Conservation (phyloP, 352 stramenopile species). For the Phytophthora hibernalis region DNA sequence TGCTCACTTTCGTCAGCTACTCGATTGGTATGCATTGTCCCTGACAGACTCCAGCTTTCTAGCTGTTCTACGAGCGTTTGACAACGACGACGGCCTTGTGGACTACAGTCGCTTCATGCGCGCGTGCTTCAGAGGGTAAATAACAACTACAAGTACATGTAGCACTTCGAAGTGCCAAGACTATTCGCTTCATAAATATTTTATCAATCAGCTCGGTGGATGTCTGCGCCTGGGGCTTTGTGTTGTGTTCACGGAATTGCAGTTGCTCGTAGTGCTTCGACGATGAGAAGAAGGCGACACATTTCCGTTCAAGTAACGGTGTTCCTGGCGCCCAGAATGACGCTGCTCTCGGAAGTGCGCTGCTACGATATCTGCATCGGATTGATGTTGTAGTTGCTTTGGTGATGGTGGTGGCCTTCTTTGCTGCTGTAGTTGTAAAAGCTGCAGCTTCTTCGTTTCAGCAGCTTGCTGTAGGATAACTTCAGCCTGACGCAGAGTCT, state of each 20-base stretch:
- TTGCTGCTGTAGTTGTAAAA: constrained; percentile 12
- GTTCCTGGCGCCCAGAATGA: constrained; percentile 46
- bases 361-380: constrained; percentile 40
- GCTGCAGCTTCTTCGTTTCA: constrained; percentile 26
- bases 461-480: constrained; percentile 38
- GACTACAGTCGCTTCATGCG: constrained; percentile 85
- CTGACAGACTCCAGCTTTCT: constrained; percentile 64
- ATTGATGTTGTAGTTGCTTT: constrained; percentile 22
- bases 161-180: no score
- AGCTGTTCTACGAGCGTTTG: constrained; percentile 66
- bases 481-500: constrained; percentile 61
- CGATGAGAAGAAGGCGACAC: constrained; percentile 5
- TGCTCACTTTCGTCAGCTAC: constrained; percentile 73
- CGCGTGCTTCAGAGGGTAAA: constrained; percentile 48
- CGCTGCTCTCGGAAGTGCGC: constrained; percentile 60
- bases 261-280: constrained; percentile 6
- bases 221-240: constrained; percentile 25
- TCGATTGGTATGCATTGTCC: constrained; percentile 73
- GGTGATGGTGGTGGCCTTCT: neutral
- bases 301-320: constrained; percentile 39
- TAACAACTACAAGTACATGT: no score
- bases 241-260: neutral
- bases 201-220: constrained; percentile 17
- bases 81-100: constrained; percentile 64
- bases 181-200: constrained; percentile 26